Conservation (phyloP, 352 stramenopile species). For the Phytophthora cryptogea region DNA sequence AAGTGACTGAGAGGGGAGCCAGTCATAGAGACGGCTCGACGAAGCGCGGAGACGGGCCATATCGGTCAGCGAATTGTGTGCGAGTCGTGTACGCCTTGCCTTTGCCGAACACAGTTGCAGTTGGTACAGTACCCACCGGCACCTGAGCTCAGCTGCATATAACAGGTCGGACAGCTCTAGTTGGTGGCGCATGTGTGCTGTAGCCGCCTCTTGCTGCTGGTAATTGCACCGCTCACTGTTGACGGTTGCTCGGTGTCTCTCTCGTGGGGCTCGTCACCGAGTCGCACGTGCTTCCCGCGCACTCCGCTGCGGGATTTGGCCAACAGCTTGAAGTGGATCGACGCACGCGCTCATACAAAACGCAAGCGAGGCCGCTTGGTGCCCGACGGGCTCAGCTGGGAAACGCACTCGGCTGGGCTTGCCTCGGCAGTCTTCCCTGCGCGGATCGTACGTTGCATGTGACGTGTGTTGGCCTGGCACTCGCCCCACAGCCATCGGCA, state of each 20-base stretch:
- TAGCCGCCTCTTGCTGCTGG: not conserved
- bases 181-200: not conserved
- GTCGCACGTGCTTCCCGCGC: conserved; percentile 28
- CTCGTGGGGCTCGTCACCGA: not conserved
- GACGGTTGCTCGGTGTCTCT: not conserved
- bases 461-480: conserved; percentile 16
- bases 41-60: conserved; percentile 5
- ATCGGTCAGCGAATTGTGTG: conserved; percentile 1
- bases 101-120: not conserved
- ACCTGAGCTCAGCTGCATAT: conserved; percentile 8
- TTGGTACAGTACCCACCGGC: not conserved
- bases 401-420: not conserved
- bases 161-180: conserved; percentile 1
- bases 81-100: not conserved
- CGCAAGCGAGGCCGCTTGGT: not conserved
- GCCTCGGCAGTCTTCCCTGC: not conserved
- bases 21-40: conserved; percentile 27
- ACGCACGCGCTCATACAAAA: conserved; percentile 7
- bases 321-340: conserved; percentile 16
- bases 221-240: not conserved
- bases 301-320: conserved; percentile 13
- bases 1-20: conserved; percentile 17
- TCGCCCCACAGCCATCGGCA: conserved; percentile 25
- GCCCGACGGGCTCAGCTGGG: not conserved
- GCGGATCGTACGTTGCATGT: conserved; percentile 2